A percentile compares a stretch with the other conserved stretches of the same genome.
Conservation (phyloP, 148 eudicot genomes). For the Amaranthus cruentus region DNA sequence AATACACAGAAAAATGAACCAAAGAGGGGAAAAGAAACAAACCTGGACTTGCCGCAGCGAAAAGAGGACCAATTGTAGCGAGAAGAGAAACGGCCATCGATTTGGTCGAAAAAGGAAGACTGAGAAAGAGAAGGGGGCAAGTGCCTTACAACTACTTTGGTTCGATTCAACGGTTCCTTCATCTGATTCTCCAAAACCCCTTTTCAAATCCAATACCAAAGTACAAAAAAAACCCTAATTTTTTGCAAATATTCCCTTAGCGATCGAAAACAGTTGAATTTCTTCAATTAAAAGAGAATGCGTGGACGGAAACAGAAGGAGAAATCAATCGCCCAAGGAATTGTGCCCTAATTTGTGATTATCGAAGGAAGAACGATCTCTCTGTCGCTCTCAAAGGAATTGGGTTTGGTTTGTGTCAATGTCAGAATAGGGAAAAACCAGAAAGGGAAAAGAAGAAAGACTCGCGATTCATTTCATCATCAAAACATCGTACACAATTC, state of each 20-base stretch:
- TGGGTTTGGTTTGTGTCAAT: neutral
- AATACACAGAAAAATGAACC: neutral
- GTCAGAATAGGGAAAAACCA: neutral
- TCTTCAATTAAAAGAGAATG: neutral
- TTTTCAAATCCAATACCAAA: neutral
- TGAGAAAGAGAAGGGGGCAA: slow-evolving; percentile 41
- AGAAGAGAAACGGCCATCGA: slow-evolving; percentile 36
- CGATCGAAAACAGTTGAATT: neutral
- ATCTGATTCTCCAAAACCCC: slow-evolving; percentile 23
- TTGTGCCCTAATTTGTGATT: neutral
- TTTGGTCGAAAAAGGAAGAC: slow-evolving; percentile 39
- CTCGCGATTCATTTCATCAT: neutral
- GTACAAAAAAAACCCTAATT: slow-evolving; percentile 11
- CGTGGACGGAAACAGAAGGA: neutral
- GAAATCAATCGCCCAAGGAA: neutral
- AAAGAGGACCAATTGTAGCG: slow-evolving; percentile 46
- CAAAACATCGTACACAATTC: neutral
- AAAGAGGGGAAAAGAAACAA: neutral
- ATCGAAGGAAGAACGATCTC: neutral
- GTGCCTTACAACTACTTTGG: slow-evolving; percentile 48
- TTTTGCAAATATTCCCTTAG: neutral
- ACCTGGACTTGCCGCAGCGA: slow-evolving; percentile 39
- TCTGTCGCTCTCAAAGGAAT: neutral
- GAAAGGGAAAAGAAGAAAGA: neutral
- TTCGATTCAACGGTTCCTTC: slow-evolving; percentile 44